Evolutionary conservation across 1,139 yeast species (phyloP).

Genomic region (Hyphopichia khmerensis): DNA sequence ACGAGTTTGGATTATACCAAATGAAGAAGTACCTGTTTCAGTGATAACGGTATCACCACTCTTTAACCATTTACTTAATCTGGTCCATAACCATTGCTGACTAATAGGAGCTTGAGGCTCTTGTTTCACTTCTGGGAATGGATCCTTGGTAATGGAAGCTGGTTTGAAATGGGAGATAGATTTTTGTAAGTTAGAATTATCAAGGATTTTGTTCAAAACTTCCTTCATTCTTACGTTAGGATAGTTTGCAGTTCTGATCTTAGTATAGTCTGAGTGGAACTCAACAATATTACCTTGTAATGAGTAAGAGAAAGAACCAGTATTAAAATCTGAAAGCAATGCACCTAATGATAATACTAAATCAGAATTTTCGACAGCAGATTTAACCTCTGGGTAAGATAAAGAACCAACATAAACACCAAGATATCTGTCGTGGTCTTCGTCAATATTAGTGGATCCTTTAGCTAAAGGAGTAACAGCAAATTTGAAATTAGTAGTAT

Average conservation of each 20-base stretch:
- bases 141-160: constrained; percentile 13
- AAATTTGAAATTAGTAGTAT: constrained; percentile 28
- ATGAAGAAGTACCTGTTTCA: constrained; percentile 44
- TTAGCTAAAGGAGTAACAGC: constrained; percentile 37
- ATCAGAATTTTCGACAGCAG: constrained; percentile 29
- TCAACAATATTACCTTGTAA: constrained; percentile 37
- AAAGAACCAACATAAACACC: constrained; percentile 35
- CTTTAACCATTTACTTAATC: constrained; percentile 30
- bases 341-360: constrained; percentile 36
- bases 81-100: constrained; percentile 39
- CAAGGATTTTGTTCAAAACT: constrained; percentile 19
- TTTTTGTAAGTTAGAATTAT: constrained; percentile 12
- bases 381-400: constrained; percentile 30
- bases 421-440: constrained; percentile 24
- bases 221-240: constrained; percentile 39
- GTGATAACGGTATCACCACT: constrained; percentile 37
- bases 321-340: constrained; percentile 38
- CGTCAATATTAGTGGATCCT: constrained; percentile 27
- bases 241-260: constrained; percentile 33
- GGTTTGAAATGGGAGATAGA: constrained; percentile 17
- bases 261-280: constrained; percentile 40
- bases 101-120: constrained; percentile 17
- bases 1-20: constrained; percentile 38
- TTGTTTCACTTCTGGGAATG: constrained; percentile 10
- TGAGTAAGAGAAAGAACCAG: constrained; percentile 41